Percentiles rank a stretch among this genome's conserved stretches.
Conservation (phyloP, 2,329 filamentous ascomycete genomes). For the Fusarium torreyae region DNA sequence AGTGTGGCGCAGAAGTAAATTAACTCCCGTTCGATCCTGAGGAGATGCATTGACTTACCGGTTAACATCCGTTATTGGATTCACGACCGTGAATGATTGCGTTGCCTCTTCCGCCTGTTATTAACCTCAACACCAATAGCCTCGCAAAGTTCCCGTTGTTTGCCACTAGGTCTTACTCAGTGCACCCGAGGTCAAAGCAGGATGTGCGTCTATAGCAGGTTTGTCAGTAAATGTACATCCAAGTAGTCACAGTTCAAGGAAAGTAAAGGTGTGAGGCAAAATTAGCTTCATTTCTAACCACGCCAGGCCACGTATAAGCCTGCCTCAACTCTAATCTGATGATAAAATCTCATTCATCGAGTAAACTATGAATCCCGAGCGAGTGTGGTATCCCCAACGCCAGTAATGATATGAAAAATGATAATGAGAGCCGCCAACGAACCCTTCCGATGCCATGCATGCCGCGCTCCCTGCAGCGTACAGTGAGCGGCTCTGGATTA, state of each 20-base stretch:
- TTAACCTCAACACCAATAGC: too few species aligned
- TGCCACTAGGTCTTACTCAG: too few species aligned
- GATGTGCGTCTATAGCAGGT: too few species aligned
- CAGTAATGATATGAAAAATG: slow-evolving; percentile 40
- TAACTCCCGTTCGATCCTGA: neutral
- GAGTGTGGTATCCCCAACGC: slow-evolving; percentile 51
- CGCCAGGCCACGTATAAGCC: slow-evolving; percentile 27
- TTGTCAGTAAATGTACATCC: too few species aligned
- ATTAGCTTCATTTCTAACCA: slow-evolving; percentile 58
- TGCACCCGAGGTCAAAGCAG: neutral
- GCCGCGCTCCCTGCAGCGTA: slow-evolving; percentile 46
- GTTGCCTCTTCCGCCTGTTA: too few species aligned
- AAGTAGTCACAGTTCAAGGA: neutral
- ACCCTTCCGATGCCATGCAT: slow-evolving; percentile 44
- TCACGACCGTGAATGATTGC: too few species aligned
- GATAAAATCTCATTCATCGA: slow-evolving; percentile 23
- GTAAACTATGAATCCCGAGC: slow-evolving; percentile 36
- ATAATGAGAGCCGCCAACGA: slow-evolving; percentile 35
- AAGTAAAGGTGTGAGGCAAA: slow-evolving; percentile 32
- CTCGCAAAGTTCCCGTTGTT: too few species aligned
- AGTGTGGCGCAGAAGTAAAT: slow-evolving; percentile 8
- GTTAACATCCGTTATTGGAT: too few species aligned
- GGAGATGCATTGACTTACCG: neutral
- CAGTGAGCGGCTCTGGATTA: slow-evolving; percentile 40
- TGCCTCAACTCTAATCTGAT: slow-evolving; percentile 44